These are phyloP conservation scores for Hibiscus mutabilis DNA, from an alignment of 345 rosid genomes.

Conservation along the genomic window DNA sequence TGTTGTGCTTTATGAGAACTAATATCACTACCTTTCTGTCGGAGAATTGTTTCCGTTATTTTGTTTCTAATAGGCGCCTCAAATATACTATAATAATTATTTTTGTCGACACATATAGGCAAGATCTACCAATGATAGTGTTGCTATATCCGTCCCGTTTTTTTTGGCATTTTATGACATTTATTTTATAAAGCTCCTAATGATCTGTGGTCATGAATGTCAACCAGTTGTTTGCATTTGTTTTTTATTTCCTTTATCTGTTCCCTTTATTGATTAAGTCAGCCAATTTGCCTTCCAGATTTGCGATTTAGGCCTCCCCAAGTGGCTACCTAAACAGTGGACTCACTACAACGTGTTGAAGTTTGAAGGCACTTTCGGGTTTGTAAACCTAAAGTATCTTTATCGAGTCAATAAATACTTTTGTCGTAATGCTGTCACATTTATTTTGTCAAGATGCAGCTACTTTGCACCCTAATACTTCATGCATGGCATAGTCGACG, in stretches of 20 bases:
- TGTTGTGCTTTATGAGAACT: neutral
- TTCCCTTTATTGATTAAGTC: constrained; percentile 13
- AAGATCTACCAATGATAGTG: neutral
- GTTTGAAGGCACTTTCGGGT: constrained; percentile 98
- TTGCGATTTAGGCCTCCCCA: constrained; percentile 90
- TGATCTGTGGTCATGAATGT: neutral
- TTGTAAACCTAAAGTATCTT: constrained; percentile 15
- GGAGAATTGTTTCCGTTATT: neutral
- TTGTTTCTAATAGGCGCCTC: neutral
- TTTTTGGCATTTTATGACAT: neutral
- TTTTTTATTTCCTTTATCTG: neutral
- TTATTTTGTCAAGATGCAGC: constrained; percentile 29
- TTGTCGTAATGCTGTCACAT: neutral
- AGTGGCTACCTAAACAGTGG: constrained; percentile 86
- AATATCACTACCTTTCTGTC: neutral
- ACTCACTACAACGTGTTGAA: constrained; percentile 83
- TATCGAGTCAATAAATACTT: constrained; percentile 3
- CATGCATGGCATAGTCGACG: constrained; percentile 90
- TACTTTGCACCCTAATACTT: constrained; percentile 93
- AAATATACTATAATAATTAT: no score
- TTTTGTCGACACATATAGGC: neutral
- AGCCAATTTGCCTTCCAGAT: constrained; percentile 35
- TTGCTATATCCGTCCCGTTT: neutral
- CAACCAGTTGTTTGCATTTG: neutral
- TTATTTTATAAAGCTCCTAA: neutral